Conservation (phyloP, 148 eudicot genomes). For the Fagopyrum tataricum region DNA sequence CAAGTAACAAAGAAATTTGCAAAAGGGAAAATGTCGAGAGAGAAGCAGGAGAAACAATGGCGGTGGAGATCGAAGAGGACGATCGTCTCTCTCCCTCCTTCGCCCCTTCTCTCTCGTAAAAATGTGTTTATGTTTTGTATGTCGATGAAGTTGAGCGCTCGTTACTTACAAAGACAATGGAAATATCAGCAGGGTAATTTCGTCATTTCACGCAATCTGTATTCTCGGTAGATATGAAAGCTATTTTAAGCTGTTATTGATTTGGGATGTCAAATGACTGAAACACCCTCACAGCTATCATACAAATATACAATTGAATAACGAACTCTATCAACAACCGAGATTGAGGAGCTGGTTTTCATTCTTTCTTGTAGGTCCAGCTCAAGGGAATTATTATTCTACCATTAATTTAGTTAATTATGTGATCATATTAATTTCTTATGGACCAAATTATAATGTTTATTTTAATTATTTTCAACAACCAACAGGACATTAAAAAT, state of each 20-base stretch:
- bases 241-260: neutral
- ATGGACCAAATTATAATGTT: neutral
- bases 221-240: neutral
- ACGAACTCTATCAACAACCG: neutral
- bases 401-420: neutral
- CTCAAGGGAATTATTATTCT: neutral
- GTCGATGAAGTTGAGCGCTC: neutral
- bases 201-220: neutral
- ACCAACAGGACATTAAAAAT: neutral
- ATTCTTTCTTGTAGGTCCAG: neutral
- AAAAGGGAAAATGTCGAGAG: neutral
- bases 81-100: neutral
- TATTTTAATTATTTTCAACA: neutral
- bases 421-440: neutral
- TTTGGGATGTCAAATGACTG: neutral
- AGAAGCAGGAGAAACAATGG: neutral
- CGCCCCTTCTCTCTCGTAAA: neutral
- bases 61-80: neutral
- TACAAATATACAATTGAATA: neutral
- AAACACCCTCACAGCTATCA: neutral
- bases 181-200: neutral
- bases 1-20: slow-evolving; percentile 13
- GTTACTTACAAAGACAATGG: neutral
- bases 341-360: neutral
- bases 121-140: neutral